Base-by-base conservation (phyloP, 768 basidiomycete species). In the Suillus occidentalis region DNA sequence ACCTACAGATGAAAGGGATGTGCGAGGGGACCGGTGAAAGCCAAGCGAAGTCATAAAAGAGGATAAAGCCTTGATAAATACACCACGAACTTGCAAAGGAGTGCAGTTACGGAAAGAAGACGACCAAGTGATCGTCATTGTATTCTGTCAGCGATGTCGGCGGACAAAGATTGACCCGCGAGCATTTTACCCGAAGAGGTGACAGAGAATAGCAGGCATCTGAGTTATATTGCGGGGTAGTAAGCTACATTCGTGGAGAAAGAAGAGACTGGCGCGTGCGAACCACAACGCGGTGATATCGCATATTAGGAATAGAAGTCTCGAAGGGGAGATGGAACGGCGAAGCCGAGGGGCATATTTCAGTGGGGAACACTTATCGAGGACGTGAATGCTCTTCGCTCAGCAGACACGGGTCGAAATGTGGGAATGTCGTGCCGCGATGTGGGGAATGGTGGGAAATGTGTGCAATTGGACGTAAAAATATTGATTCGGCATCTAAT, bases 381-480 rank as follows among this genome's bases (percentile, higher is more conserved):
- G 57, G 49, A 60, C 13, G 60, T 59, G 66, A 60, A 61, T 63
- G 66, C 58, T 62, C 65, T 60, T 57, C 9, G n/a, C 47, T 36
- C 63, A 55, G 47, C 59, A 62, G 49, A 72, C 47, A 62, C 63
- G 50, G 67, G 47, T 31, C 43, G 55, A 56, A 65, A 49, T 62
- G 42, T 36, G 53, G 47, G 61, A 65, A 50, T 53, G 58, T 42
- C 42, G n/a, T 67, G 63, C 67, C 65, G 72, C 67, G 68, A 71
- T 70, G 68, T 28, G 73, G 72, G 75, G 73, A 67, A 76, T 63
- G 59, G 53, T 62, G 72, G 71, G 63, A 61, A 63, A 58, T n/a
- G 42, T 12, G 6, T 22, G 40, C 40, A 62, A 65, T 66, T 53
- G 52, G 60, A 67, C 57, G 64, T 63, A 64, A 63, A 36, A 50